Percentiles rank a stretch among this genome's conserved stretches.
These are phyloP conservation scores for Leptodermis oblonga DNA, from an alignment of 257 asterid species.

Conservation along the genomic window DNA sequence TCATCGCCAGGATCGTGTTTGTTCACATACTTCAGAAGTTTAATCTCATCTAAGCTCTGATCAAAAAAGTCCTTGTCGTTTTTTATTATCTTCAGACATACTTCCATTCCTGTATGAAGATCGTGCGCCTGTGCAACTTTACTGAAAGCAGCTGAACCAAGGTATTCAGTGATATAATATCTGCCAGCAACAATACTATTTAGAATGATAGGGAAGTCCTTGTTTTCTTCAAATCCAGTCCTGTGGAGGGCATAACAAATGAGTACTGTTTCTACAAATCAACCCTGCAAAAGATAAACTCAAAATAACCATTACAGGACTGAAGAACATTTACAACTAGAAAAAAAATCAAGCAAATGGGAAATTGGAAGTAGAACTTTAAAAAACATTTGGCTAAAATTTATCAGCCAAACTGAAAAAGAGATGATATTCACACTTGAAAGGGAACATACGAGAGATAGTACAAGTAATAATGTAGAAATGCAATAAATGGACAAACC, in stretches of 20 bases:
- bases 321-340: slow-evolving; percentile 2
- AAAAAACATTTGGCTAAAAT: neutral
- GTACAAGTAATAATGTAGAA: neutral
- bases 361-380: neutral
- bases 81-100: slow-evolving; percentile 88
- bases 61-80: slow-evolving; percentile 88
- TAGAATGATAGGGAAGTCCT: slow-evolving; percentile 71
- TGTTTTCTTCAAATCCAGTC: slow-evolving; percentile 91
- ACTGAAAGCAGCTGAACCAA: slow-evolving; percentile 95
- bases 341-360: neutral
- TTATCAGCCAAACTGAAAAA: neutral
- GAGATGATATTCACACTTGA: too few species aligned
- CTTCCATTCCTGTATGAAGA: slow-evolving; percentile 65
- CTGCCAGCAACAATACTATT: slow-evolving; percentile 67
- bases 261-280: slow-evolving; percentile 50
- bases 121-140: slow-evolving; percentile 84
- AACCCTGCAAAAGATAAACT: slow-evolving; percentile 31
- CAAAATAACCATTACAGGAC: slow-evolving; percentile 23
- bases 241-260: slow-evolving; percentile 56
- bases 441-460: too few species aligned
- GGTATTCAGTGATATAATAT: slow-evolving; percentile 62
- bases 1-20: slow-evolving; percentile 79
- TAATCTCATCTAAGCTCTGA: slow-evolving; percentile 89
- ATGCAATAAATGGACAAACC: slow-evolving; percentile 47
- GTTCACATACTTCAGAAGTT: slow-evolving; percentile 83